Conservation (phyloP, 2,329 filamentous ascomycete genomes). For the Aspergillus novoparasiticus region DNA sequence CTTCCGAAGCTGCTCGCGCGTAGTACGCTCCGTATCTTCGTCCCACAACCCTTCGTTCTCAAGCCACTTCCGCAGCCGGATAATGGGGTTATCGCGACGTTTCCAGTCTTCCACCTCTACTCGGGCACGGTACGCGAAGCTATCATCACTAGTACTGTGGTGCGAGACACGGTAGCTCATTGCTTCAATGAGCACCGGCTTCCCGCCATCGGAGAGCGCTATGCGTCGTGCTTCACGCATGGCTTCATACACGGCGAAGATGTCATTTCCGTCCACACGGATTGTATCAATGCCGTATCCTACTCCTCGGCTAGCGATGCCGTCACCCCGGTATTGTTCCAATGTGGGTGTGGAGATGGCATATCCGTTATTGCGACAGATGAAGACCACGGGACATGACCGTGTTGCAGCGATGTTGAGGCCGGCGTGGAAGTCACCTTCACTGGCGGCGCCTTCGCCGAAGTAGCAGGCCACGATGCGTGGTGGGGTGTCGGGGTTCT, state of each 20-base stretch:
- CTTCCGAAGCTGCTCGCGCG: conserved; percentile 67
- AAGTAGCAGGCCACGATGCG: conserved; percentile 83
- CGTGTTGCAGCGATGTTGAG: conserved; percentile 88
- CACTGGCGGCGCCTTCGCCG: conserved; percentile 85
- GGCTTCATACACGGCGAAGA: conserved; percentile 82
- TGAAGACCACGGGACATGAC: conserved; percentile 83
- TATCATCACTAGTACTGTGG: conserved; percentile 95
- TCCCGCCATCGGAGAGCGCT: conserved; percentile 78
- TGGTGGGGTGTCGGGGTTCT: conserved; percentile 68
- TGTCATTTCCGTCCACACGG: conserved; percentile 90
- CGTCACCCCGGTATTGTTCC: conserved; percentile 89
- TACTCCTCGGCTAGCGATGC: conserved; percentile 81
- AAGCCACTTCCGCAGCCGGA: conserved; percentile 84
- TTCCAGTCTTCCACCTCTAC: conserved; percentile 97
- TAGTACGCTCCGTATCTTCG: conserved; percentile 76
- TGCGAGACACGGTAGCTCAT: conserved; percentile 99
- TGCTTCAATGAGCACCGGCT: conserved; percentile 84
- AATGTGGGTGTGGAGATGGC: conserved; percentile 87
- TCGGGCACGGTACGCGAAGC: conserved; percentile 89
- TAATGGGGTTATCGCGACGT: conserved; percentile 83
- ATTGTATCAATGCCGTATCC: conserved; percentile 96
- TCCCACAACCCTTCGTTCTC: conserved; percentile 83
- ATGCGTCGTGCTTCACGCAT: conserved; percentile 75
- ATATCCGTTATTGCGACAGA: conserved; percentile 91
- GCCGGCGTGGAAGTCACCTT: conserved; percentile 90